These are phyloP conservation scores for Falciphora oryzae DNA, from an alignment of 2,329 filamentous ascomycete genomes.

Conservation along the genomic window DNA sequence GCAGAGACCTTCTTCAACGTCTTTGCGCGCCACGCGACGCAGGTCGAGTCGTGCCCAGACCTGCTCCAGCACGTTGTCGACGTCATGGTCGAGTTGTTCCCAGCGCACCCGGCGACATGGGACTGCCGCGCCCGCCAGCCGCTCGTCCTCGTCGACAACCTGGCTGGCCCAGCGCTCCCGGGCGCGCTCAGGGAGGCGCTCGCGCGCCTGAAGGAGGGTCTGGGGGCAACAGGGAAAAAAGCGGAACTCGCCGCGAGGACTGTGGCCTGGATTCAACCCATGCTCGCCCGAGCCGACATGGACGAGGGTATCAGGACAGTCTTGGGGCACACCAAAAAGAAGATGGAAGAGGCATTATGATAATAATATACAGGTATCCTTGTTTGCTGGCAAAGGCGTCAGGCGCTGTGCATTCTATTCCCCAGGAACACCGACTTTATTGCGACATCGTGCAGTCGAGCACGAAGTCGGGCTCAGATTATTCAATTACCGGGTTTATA, in stretches of 20 bases:
- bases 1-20: conserved; percentile 76
- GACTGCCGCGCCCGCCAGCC: conserved; percentile 68
- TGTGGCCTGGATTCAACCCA: conserved; percentile 47
- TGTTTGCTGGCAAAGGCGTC: not conserved
- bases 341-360: conserved; percentile 20
- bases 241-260: conserved; percentile 42
- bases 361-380: not conserved
- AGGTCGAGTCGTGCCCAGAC: conserved; percentile 56
- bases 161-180: conserved; percentile 33
- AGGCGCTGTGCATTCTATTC: not conserved
- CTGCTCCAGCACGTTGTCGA: conserved; percentile 71
- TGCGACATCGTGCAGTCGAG: no score
- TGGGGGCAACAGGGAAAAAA: conserved; percentile 43
- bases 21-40: conserved; percentile 59
- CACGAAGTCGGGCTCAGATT: no score
- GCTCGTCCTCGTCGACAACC: conserved; percentile 52
- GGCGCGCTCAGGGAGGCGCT: conserved; percentile 62
- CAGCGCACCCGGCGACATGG: conserved; percentile 56
- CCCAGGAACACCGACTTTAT: not conserved
- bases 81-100: conserved; percentile 52
- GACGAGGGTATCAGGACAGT: conserved; percentile 52
- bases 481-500: not conserved
- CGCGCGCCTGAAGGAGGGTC: conserved; percentile 48
- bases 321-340: conserved; percentile 43
- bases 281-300: conserved; percentile 42